These are phyloP conservation scores for Ceratocystis cacaofunesta DNA, from an alignment of 2,329 filamentous ascomycete genomes.

Conservation along the genomic window DNA sequence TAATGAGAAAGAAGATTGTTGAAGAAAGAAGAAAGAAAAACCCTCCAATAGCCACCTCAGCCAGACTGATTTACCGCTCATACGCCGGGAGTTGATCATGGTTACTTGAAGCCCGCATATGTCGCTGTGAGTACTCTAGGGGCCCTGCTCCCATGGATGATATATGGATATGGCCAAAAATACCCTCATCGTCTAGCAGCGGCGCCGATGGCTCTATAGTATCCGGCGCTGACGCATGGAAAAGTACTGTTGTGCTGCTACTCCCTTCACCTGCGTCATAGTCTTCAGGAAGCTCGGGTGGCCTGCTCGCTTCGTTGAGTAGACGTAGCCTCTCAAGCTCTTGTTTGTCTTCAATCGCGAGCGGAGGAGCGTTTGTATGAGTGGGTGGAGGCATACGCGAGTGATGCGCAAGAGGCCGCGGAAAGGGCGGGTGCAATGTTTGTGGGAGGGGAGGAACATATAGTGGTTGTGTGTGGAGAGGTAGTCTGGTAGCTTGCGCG, in stretches of 20 bases:
- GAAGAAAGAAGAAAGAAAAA: neutral
- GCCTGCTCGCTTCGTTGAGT: constrained; percentile 49
- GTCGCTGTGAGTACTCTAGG: neutral
- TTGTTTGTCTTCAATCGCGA: constrained; percentile 54
- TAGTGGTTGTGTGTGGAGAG: neutral
- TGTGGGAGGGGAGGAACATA: constrained; percentile 19
- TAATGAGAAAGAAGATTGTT: neutral
- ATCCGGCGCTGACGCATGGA: constrained; percentile 6
- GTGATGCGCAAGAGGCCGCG: neutral
- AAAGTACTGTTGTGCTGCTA: neutral
- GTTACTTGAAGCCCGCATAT: constrained; percentile 6
- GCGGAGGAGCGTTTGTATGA: neutral
- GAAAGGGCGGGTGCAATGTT: constrained; percentile 20
- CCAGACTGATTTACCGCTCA: constrained; percentile 22
- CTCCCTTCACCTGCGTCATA: constrained; percentile 27
- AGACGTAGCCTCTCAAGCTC: constrained; percentile 55
- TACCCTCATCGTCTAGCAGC: constrained; percentile 21
- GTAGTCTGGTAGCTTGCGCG: constrained; percentile 1
- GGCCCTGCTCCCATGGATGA: too few relatives aligned
- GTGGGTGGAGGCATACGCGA: neutral
- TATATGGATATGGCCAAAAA: constrained; percentile 14
- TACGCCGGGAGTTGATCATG: constrained; percentile 29
- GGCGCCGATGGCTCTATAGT: constrained; percentile 20
- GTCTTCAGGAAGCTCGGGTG: constrained; percentile 42
- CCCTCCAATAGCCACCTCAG: neutral